phyloP scores from a whole-genome alignment of 2,329 filamentous ascomycete genomes.

The Didymella arachidicola region DNA sequence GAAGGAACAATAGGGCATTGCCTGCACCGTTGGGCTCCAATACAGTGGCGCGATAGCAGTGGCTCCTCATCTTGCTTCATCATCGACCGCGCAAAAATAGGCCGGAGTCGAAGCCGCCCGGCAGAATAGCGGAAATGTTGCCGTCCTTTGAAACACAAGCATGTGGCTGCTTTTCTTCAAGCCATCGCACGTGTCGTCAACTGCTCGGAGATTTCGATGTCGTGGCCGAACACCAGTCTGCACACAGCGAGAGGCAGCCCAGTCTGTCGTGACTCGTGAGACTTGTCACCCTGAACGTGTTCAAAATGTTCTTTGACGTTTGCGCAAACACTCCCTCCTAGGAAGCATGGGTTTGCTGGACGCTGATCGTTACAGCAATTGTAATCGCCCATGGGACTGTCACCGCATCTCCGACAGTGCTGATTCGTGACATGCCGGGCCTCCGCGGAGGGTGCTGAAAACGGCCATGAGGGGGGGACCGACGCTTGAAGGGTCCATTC shows the following conservation, averaged over 20 bases:
- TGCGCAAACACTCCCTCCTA: not conserved
- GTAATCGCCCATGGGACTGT: slow-evolving; percentile 12
- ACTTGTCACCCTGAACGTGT: slow-evolving; percentile 8
- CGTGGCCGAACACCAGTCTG: slow-evolving; percentile 8
- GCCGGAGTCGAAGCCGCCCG: slow-evolving; percentile 7
- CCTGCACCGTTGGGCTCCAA: slow-evolving; percentile 2
- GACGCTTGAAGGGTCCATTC: slow-evolving; percentile 33
- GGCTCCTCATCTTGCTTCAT: not conserved
- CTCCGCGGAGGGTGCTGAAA: slow-evolving; percentile 24
- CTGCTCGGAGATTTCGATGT: slow-evolving; percentile 25
- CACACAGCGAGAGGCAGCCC: slow-evolving; percentile 22
- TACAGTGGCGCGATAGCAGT: slow-evolving; percentile 14
- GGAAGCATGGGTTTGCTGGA: slow-evolving; percentile 8
- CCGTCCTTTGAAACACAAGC: slow-evolving; percentile 21
- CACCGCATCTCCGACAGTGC: slow-evolving; percentile 6
- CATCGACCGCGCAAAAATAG: slow-evolving; percentile 14
- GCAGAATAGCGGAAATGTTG: slow-evolving; percentile 15
- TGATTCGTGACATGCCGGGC: slow-evolving; percentile 11
- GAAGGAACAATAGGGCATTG: slow-evolving; percentile 5
- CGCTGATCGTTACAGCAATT: slow-evolving; percentile 12
- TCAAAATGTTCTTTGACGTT: slow-evolving; percentile 6
- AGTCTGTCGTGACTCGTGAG: slow-evolving; percentile 7
- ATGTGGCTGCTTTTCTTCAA: slow-evolving; percentile 13
- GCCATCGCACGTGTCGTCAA: slow-evolving; percentile 27
- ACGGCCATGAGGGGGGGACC: slow-evolving; percentile 24